Evolutionary conservation across 768 basidiomycete species (phyloP).

Genomic region (Lactarius vividus): DNA sequence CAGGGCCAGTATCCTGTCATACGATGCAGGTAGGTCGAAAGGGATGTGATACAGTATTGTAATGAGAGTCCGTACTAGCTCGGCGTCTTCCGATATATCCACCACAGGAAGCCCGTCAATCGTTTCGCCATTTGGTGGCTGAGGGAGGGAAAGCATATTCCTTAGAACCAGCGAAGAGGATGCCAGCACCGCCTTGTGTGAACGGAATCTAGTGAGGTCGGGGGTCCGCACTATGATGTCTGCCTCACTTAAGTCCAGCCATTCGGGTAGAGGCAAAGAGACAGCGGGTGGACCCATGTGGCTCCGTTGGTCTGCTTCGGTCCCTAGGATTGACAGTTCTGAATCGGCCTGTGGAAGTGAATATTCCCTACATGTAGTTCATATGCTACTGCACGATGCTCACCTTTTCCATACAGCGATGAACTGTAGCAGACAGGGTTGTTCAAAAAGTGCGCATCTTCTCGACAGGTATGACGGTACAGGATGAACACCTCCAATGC

Average conservation of each 20-base stretch:
- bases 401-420: neutral
- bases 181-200: neutral
- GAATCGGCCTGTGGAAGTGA: neutral
- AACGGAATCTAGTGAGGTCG: neutral
- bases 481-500: neutral
- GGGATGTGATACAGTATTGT: constrained; percentile 20
- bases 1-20: neutral
- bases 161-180: constrained; percentile 38
- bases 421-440: neutral
- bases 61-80: constrained; percentile 22
- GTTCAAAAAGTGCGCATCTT: neutral
- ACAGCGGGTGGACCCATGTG: neutral
- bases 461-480: neutral
- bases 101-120: constrained; percentile 14
- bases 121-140: constrained; percentile 21
- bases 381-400: neutral
- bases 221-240: neutral
- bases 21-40: neutral
- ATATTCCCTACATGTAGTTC: neutral
- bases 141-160: constrained; percentile 34
- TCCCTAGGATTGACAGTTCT: neutral
- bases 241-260: neutral
- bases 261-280: constrained; percentile 32
- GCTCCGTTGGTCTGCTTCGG: neutral
- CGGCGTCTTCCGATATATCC: constrained; percentile 23